phyloP scores from a whole-genome alignment of 129 eudicot species.

The Lactuca sativa region DNA sequence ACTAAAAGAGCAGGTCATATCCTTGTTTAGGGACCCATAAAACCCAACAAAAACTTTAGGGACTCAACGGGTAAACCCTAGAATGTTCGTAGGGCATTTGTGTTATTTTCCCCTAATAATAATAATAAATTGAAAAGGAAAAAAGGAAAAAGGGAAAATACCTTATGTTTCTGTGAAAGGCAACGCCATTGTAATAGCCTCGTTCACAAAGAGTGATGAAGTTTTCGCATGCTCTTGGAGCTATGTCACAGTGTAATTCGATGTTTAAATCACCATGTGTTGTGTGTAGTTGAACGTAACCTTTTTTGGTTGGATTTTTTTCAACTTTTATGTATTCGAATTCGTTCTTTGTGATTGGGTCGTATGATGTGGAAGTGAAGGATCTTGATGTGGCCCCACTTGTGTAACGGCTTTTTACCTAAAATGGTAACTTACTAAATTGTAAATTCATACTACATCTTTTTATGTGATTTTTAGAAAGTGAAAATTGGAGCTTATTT shows the following conservation, averaged over 20 bases:
- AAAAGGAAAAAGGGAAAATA: conserved; percentile 11
- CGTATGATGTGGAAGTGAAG: conserved; percentile 90
- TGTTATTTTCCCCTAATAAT: too few species aligned
- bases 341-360: conserved; percentile 86
- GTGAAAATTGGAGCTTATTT: too few species aligned
- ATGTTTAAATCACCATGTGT: conserved; percentile 96
- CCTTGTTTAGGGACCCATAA: too few species aligned
- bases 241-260: conserved; percentile 91
- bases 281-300: conserved; percentile 80
- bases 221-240: conserved; percentile 97
- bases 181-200: conserved; percentile 86
- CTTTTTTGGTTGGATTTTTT: conserved; percentile 91
- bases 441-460: neutral
- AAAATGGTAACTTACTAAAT: neutral
- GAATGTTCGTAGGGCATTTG: too few species aligned
- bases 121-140: neutral
- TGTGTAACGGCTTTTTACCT: conserved; percentile 94
- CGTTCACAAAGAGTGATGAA: conserved; percentile 93
- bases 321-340: conserved; percentile 86
- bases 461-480: neutral
- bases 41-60: too few species aligned
- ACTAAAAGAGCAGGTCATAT: too few species aligned
- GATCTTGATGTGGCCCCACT: conserved; percentile 97
- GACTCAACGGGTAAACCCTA: too few species aligned
- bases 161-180: conserved; percentile 93